Conservation (phyloP, 768 basidiomycete genomes). For the Panaeolus cyanescens region DNA sequence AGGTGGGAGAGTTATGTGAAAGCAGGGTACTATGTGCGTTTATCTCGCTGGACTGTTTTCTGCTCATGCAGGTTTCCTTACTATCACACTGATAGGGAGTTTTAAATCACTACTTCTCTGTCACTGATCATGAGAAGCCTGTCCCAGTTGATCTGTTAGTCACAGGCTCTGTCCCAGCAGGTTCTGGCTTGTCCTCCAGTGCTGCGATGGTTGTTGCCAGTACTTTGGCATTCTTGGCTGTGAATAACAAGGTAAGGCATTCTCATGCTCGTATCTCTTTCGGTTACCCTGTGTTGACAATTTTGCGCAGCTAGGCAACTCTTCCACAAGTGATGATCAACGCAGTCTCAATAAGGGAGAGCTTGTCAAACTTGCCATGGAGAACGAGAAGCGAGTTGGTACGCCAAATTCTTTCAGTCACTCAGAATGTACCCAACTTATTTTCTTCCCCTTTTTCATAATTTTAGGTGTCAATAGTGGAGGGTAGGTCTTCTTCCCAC, state of each 20-base stretch:
- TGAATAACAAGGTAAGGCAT: slow-evolving; percentile 60
- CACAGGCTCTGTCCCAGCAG: slow-evolving; percentile 82
- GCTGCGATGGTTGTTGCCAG: slow-evolving; percentile 92
- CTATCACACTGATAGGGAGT: slow-evolving; percentile 47
- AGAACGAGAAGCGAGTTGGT: slow-evolving; percentile 85
- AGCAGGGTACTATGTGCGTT: slow-evolving; percentile 77
- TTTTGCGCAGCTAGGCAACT: slow-evolving; percentile 19
- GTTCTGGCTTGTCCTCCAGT: slow-evolving; percentile 85
- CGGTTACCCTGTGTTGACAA: background rate
- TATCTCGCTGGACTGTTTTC: slow-evolving; percentile 3
- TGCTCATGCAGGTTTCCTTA: background rate
- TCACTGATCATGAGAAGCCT: slow-evolving; percentile 32
- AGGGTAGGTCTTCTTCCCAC: slow-evolving; percentile 48
- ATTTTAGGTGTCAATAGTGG: slow-evolving; percentile 69
- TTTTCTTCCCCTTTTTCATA: background rate
- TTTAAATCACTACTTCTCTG: slow-evolving; percentile 58
- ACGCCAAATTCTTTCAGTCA: slow-evolving; percentile 10
- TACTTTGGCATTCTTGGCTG: slow-evolving; percentile 76
- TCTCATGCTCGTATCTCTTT: background rate
- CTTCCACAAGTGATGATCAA: slow-evolving; percentile 9
- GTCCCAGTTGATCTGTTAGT: slow-evolving; percentile 73
- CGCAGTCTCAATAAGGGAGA: slow-evolving; percentile 58
- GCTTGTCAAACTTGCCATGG: slow-evolving; percentile 78
- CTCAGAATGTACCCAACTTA: background rate
- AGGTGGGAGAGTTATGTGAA: slow-evolving; percentile 91